Base-by-base conservation (phyloP, 2,329 filamentous ascomycete genomes). In the Cladosporium sphaerospermum region DNA sequence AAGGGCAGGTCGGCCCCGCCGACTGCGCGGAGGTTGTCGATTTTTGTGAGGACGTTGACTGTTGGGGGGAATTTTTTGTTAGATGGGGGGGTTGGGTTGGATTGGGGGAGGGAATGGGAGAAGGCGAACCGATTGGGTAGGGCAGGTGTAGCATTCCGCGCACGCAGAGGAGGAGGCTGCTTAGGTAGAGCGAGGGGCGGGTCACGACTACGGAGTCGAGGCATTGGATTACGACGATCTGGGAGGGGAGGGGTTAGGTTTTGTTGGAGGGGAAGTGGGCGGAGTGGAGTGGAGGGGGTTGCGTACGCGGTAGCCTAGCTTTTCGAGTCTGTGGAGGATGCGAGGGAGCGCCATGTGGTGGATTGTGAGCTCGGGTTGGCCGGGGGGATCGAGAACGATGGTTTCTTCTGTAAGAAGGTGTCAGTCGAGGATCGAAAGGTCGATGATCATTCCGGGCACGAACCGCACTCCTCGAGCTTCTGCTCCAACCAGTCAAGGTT, bases 121-220 rank as follows among this genome's bases (percentile, higher is more conserved):
- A 23, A 19, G 10, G 16, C 57, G 11, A 42, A 60, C 59, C 52
- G 28, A 96, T 89, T 1, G 93, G 90, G 57, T 97, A 86, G 66
- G 97, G 93, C 81, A 99, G 92, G 73, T 97, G 93, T 50, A 99
- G 83, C 92, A 99, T 99, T 62, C 89, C 91, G 60, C 93, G 86
- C 59, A 99, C 82, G 52, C 90, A 92, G 19, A 99, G 84, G 53
- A 99, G 84, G 54, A 99, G 79, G 11, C 95, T 93, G 61, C 92
- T 95, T 55, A 99, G 86, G 71, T 96, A 99, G 56, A 97, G 81
- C 3, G 91, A 96, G 0, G 93, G 93, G 56, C 95, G 84, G 0
- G 91, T 96, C 28, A 97, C 79, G 68, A 89, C 92, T 68, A 96
- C 93, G 4, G 89, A 95, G 69, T 99, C 93, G 59, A 93, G 89